Evolutionary conservation across 2,329 filamentous ascomycete species (phyloP).

Genomic region (Monosporascus sp.): DNA sequence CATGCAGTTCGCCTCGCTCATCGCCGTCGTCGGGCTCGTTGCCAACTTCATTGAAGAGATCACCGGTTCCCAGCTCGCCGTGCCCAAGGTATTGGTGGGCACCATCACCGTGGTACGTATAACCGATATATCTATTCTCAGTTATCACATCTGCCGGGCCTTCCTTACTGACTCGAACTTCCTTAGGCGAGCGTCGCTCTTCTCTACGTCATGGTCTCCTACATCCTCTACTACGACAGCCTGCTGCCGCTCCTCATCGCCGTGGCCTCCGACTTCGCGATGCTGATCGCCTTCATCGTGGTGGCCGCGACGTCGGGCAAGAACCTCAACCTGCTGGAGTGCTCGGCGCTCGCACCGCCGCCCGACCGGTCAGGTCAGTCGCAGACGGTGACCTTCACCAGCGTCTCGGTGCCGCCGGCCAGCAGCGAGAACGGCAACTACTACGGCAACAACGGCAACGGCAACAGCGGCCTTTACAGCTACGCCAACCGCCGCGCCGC

Average conservation of each 20-base stretch:
- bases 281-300: slow-evolving; percentile 74
- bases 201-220: slow-evolving; percentile 73
- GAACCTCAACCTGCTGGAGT: slow-evolving; percentile 74
- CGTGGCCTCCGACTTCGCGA: slow-evolving; percentile 58
- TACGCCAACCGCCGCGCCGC: slow-evolving; percentile 17
- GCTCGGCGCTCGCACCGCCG: slow-evolving; percentile 46
- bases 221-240: slow-evolving; percentile 75
- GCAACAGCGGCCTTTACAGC: slow-evolving; percentile 12
- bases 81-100: slow-evolving; percentile 69
- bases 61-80: slow-evolving; percentile 57
- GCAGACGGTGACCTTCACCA: slow-evolving; percentile 30
- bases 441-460: neutral
- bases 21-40: slow-evolving; percentile 73
- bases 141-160: neutral
- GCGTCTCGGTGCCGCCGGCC: neutral
- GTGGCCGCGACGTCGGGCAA: slow-evolving; percentile 73
- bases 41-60: slow-evolving; percentile 80
- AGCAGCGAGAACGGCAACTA: neutral
- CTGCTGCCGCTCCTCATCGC: slow-evolving; percentile 70
- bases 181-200: slow-evolving; percentile 70
- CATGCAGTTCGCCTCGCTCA: slow-evolving; percentile 65
- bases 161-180: slow-evolving; percentile 9
- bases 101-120: slow-evolving; percentile 72
- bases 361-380: slow-evolving; percentile 10
- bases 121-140: neutral